Evolutionary conservation across 495 filamentous ascomycete species (phyloP).

Genomic region (Talaromyces trachyspermus): DNA sequence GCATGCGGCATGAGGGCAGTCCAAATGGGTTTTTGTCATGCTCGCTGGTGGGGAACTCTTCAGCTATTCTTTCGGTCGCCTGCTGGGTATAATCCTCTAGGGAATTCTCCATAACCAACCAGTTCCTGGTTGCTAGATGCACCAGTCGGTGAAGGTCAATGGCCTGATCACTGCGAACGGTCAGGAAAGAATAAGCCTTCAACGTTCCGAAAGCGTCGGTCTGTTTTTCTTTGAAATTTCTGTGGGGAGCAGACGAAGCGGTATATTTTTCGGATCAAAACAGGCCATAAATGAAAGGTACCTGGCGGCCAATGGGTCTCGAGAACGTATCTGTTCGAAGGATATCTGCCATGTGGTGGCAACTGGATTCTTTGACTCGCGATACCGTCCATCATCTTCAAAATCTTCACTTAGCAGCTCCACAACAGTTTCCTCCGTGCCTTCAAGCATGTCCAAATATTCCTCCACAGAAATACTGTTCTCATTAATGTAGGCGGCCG

Average conservation of each 20-base stretch:
- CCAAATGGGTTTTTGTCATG: neutral
- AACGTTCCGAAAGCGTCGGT: slow-evolving; percentile 25
- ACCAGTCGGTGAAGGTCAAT: slow-evolving; percentile 28
- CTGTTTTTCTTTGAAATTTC: slow-evolving; percentile 8
- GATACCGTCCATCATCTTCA: slow-evolving; percentile 26
- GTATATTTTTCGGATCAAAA: slow-evolving; percentile 31
- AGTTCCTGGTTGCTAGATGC: slow-evolving; percentile 26
- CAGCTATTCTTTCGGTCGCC: neutral
- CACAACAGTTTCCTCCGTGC: slow-evolving; percentile 21
- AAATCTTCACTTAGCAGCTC: slow-evolving; percentile 34
- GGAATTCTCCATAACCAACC: slow-evolving; percentile 14
- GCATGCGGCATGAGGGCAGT: neutral
- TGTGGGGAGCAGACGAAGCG: slow-evolving; percentile 20
- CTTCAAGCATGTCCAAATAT: slow-evolving; percentile 30
- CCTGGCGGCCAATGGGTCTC: slow-evolving; percentile 21
- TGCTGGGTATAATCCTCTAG: neutral
- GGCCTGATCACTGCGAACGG: slow-evolving; percentile 8
- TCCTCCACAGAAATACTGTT: slow-evolving; percentile 22
- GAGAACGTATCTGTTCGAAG: slow-evolving; percentile 32
- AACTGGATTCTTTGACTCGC: slow-evolving; percentile 31
- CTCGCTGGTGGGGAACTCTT: neutral
- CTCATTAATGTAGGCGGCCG: slow-evolving; percentile 36
- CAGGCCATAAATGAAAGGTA: slow-evolving; percentile 29
- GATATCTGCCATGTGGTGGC: slow-evolving; percentile 41
- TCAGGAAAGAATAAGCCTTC: slow-evolving; percentile 23